phyloP scores from a whole-genome alignment of 306 rosid genomes.

The Leucaena leucocephala region DNA sequence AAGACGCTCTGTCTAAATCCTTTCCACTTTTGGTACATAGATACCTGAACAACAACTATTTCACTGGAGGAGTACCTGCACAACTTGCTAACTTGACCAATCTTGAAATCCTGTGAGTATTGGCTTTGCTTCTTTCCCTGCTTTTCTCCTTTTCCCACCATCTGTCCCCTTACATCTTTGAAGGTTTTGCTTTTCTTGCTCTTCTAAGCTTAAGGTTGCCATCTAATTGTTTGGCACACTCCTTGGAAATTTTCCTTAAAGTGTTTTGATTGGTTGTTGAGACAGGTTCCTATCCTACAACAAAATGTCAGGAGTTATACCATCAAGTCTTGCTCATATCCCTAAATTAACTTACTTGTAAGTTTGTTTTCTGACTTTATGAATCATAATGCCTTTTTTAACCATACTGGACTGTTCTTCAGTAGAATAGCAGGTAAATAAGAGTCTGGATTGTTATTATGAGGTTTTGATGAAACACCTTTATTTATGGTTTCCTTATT shows the following conservation, averaged over 20 bases:
- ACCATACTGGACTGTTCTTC: conserved; percentile 33
- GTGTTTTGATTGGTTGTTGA: conserved; percentile 35
- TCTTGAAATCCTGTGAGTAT: conserved; percentile 88
- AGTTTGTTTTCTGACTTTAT: conserved; percentile 48
- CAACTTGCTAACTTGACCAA: conserved; percentile 92
- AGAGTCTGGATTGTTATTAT: background rate
- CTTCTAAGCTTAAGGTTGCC: background rate
- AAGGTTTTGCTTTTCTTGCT: conserved; percentile 4
- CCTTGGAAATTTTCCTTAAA: conserved; percentile 17
- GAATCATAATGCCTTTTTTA: conserved; percentile 7
- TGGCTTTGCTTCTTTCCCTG: conserved; percentile 16
- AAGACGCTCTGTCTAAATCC: conserved; percentile 1
- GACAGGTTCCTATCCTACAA: conserved; percentile 89
- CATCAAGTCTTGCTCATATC: conserved; percentile 79
- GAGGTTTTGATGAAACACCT: background rate
- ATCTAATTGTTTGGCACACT: conserved; percentile 6
- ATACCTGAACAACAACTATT: conserved; percentile 88
- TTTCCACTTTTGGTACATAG: conserved; percentile 43
- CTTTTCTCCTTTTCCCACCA: background rate
- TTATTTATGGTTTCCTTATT: background rate
- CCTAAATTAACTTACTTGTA: conserved; percentile 88
- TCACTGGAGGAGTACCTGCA: conserved; percentile 95
- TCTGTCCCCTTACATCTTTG: background rate
- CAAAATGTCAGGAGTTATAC: conserved; percentile 92
- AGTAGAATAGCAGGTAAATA: conserved; percentile 26